A percentile compares a stretch with the other conserved stretches of the same genome.
These are phyloP conservation scores for Colletotrichum zoysiae DNA, from an alignment of 2,329 filamentous ascomycete genomes.

Conservation along the genomic window DNA sequence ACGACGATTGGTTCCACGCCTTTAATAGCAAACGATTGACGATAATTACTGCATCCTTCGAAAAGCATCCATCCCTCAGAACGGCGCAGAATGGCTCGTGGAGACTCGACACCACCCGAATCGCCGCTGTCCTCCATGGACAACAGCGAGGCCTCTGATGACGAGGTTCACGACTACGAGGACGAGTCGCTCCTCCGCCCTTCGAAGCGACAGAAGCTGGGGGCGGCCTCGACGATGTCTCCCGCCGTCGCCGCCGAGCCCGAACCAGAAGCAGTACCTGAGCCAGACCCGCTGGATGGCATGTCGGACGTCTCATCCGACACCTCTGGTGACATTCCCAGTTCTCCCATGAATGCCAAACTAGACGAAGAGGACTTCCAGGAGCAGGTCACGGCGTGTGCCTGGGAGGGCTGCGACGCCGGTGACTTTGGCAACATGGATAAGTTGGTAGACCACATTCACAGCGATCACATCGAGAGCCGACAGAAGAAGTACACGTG, in stretches of 20 bases:
- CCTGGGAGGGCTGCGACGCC: constrained; percentile 80
- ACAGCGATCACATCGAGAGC: constrained; percentile 93
- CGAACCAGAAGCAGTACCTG: constrained; percentile 47
- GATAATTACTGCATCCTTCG: constrained; percentile 25
- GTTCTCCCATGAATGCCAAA: constrained; percentile 75
- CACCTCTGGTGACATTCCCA: constrained; percentile 86
- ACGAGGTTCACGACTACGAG: constrained; percentile 43
- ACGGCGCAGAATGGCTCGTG: constrained; percentile 31
- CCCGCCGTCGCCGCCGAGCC: constrained; percentile 56
- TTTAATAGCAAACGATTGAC: constrained; percentile 9
- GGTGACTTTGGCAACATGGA: constrained; percentile 86
- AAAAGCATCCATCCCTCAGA: constrained; percentile 23
- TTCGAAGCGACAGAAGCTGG: constrained; percentile 53
- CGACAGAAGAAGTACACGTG: constrained; percentile 98
- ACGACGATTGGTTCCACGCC: constrained; percentile 12
- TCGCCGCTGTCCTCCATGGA: constrained; percentile 42
- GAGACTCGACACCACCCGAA: constrained; percentile 36
- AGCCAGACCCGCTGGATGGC: constrained; percentile 67
- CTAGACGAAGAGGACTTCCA: constrained; percentile 80
- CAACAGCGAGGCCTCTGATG: constrained; percentile 41
- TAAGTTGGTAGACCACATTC: constrained; percentile 83
- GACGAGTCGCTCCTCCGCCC: constrained; percentile 49
- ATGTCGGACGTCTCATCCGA: constrained; percentile 87
- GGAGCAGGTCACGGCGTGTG: constrained; percentile 82
- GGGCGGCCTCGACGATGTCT: constrained; percentile 54